phyloP scores from a whole-genome alignment of 1,284 basidiomycete species.

The Inonotus obliquus region DNA sequence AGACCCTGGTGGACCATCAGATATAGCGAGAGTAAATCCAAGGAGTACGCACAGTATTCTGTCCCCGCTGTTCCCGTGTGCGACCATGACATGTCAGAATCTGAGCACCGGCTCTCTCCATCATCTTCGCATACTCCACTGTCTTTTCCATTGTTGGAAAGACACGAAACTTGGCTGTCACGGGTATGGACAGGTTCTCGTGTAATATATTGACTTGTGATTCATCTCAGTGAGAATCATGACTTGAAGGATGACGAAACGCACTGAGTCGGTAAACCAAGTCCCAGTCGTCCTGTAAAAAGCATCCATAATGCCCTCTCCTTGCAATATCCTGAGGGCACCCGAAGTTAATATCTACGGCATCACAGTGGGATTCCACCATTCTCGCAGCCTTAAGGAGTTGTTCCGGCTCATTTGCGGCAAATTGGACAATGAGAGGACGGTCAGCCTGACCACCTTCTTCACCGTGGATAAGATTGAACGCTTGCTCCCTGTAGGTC shows the following conservation, averaged over 20 bases:
- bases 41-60: slow-evolving; percentile 46
- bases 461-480: slow-evolving; percentile 15
- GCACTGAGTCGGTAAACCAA: slow-evolving; percentile 75
- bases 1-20: slow-evolving; percentile 49
- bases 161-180: slow-evolving; percentile 95
- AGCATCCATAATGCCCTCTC: slow-evolving; percentile 85
- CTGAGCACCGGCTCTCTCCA: slow-evolving; percentile 92
- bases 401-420: slow-evolving; percentile 81
- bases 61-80: slow-evolving; percentile 87
- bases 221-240: background rate
- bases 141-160: slow-evolving; percentile 87
- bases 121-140: slow-evolving; percentile 90
- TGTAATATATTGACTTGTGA: slow-evolving; percentile 78
- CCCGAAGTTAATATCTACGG: slow-evolving; percentile 92
- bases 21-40: background rate
- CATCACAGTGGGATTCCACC: slow-evolving; percentile 79
- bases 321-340: slow-evolving; percentile 96
- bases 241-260: slow-evolving; percentile 28
- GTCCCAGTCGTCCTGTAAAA: slow-evolving; percentile 93
- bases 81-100: slow-evolving; percentile 94
- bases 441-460: slow-evolving; percentile 53
- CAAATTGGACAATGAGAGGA: slow-evolving; percentile 92
- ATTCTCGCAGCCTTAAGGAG: slow-evolving; percentile 73
- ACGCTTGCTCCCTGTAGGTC: slow-evolving; percentile 14
- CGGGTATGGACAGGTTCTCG: slow-evolving; percentile 78